Evolutionary conservation across 805 yeast genomes (phyloP).

Genomic region (Lipomyces chichibuensis): DNA sequence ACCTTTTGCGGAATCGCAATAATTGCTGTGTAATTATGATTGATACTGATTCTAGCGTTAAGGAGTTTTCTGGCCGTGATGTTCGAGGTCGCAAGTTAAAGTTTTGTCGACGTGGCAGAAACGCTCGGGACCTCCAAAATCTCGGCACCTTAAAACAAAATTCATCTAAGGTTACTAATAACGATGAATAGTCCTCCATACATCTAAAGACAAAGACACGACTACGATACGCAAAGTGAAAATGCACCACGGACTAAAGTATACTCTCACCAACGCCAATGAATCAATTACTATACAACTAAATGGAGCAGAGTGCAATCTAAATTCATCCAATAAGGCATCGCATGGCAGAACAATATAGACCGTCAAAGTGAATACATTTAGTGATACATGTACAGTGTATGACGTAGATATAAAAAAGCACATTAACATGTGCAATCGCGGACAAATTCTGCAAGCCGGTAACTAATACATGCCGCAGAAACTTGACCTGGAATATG

Average conservation of each 20-base stretch:
- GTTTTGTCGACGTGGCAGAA: slow-evolving; percentile 4
- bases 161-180: no score
- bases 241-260: background rate
- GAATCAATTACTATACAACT: background rate
- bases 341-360: background rate
- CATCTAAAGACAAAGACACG: no score
- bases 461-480: background rate
- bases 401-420: background rate
- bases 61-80: background rate
- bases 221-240: background rate
- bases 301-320: background rate
- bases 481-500: background rate
- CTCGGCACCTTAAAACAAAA: background rate
- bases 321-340: background rate
- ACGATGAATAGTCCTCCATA: no score
- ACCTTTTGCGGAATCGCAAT: no score
- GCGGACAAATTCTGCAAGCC: no score
- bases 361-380: background rate
- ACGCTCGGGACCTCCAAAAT: background rate
- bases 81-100: background rate
- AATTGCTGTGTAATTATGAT: background rate
- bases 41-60: background rate
- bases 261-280: background rate
- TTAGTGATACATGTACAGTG: background rate
- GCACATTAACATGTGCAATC: background rate